Evolutionary conservation across 78 protist genomes (phyloP).

Genomic region (Dictyostelium firmibasis): DNA sequence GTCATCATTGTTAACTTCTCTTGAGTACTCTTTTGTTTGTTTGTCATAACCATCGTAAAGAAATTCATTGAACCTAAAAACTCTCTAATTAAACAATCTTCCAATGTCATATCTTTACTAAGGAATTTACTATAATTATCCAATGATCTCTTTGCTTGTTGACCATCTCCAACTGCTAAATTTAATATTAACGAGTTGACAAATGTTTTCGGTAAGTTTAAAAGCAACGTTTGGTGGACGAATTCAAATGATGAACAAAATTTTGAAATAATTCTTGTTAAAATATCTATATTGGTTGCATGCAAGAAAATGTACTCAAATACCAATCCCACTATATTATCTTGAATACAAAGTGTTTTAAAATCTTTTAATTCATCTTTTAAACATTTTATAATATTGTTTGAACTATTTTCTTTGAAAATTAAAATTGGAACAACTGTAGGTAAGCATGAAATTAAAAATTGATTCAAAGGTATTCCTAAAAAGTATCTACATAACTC

Average conservation of each 20-base stretch:
- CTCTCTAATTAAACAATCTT: slow-evolving; percentile 5
- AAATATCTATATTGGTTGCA: neutral
- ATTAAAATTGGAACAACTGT: slow-evolving; percentile 8
- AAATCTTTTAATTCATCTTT: neutral
- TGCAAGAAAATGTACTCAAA: slow-evolving; percentile 33
- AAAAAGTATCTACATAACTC: neutral
- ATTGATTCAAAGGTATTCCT: neutral
- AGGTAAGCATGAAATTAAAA: neutral
- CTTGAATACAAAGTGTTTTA: neutral
- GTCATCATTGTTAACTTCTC: slow-evolving; percentile 35
- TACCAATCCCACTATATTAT: neutral
- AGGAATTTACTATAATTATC: neutral
- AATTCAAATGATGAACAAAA: neutral
- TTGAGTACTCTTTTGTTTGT: neutral
- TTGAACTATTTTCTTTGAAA: neutral
- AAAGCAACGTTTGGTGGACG: neutral
- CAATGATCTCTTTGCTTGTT: slow-evolving; percentile 20
- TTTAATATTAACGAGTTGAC: neutral
- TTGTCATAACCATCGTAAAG: slow-evolving; percentile 37
- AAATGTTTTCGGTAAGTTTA: neutral
- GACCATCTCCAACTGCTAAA: neutral
- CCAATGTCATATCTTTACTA: neutral
- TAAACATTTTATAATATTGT: neutral
- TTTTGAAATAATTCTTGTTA: neutral
- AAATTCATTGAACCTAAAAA: slow-evolving; percentile 54